Evolutionary conservation across 345 rosid genomes (phyloP), one percentile per base, ranked within the genome.

Genomic region (Euphorbia lathyris): DNA sequence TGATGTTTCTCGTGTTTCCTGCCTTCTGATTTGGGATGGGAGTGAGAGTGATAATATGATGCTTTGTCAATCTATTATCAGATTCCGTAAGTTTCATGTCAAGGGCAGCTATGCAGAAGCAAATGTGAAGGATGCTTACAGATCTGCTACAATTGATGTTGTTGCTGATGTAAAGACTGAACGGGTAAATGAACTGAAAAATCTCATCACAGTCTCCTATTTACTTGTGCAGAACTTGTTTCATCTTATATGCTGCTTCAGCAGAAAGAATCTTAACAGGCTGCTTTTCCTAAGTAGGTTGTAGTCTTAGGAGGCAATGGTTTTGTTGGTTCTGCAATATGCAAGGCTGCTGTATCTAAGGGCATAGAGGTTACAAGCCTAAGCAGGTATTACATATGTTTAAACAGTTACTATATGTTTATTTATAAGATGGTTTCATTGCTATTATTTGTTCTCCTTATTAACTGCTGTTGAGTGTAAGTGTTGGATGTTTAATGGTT

Each of bases 231-330:
- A 68, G 19, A 16, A 59, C 20, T 51, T 53, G 9, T 14, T 23
- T 7, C 23, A 20, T 62, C 17, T 32, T 59, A 13, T 5, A 72
- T 40, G 43, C 50, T 30, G 19, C 51, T 69, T 50, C 68, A 22
- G 66, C 27, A 22, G 3, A 34, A 57, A 20, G 30, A 66, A 65
- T 67, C 65, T 51, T 17, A 80, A 60, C 69, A 13, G 51, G 56
- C 62, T 74, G 50, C 63, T 70, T 66, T 75, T 62, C 66, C 68
- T 14, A 58, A 51, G 69, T 90, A 89, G 98, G 83, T 94, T 82
- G 96, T 94, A 13, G 98, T 94, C 66, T 68, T 91, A 34, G 97
- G 97, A 74, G 96, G 97, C 76, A 91, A 65, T 58, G 95, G 98
- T 66, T 94, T 88, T 68, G 97, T 91, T 76, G 98, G 97, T 59